Base-by-base conservation (phyloP, 1,284 basidiomycete species). In the Leccinum angustisporum region DNA sequence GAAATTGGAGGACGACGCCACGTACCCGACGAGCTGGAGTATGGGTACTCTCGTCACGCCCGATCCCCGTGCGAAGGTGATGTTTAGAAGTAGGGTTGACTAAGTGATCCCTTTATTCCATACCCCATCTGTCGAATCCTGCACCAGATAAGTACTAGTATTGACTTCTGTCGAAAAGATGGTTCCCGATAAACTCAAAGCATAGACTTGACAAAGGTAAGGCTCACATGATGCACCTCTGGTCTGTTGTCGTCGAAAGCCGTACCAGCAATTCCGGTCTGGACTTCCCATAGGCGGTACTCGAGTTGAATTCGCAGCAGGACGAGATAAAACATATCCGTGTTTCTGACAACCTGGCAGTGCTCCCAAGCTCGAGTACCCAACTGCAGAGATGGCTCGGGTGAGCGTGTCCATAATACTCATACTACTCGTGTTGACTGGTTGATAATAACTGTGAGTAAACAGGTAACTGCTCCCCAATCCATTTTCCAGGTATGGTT, bases 1-100 rank as follows among this genome's bases (percentile, higher is more conserved):
- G 25, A 76, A 68, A 34, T 50, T 73, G 46, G 69, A 68, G 55
- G 67, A 64, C 9, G 25, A 58, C 3, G 62, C 58, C 70, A 70
- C 33, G 75, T 74, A 5, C 71, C 71, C 54, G 72, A 5, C 5
- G 8, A 56, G 3, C 10, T 13, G 54, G 40, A 16, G 9, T 8
- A 13, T 61, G 9, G 36, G 34, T 0, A 21, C 21, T 4, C 30
- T 34, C 0, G 5, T 50, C 1, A 0, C 14, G 3, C 30, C 61
- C 0, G 33, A 67, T 21, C 54, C 58, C 1, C 36, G 13, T 16
- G 61, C 63, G 1, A 62, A 58, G 54, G 30, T 70, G n/a, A 40
- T 68, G 68, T 66, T 70, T 34, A 66, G 64, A 36, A 71, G 40
- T 13, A 64, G 62, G 34, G 57, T 62, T 16, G n/a, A 53, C 9